Evolutionary conservation across 2,329 filamentous ascomycete genomes (phyloP).

Genomic region (Pestalotiopsis sp.): DNA sequence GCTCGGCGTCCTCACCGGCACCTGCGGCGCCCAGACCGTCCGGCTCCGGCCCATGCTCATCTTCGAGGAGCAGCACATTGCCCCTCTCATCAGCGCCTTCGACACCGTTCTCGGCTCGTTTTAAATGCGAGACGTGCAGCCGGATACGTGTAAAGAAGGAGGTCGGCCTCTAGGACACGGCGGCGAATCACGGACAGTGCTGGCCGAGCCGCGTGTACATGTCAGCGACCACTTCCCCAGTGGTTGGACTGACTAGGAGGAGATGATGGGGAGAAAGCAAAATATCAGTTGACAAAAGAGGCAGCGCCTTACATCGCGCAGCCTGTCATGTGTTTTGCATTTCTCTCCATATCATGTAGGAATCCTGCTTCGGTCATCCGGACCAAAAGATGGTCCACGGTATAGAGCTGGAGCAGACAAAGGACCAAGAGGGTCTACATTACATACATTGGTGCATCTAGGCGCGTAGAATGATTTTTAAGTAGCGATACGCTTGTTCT

Average conservation of each 20-base stretch:
- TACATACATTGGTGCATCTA: too few species aligned
- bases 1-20: slow-evolving; percentile 83
- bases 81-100: background rate
- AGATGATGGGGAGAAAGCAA: background rate
- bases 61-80: slow-evolving; percentile 79
- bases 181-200: background rate
- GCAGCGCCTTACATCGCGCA: background rate
- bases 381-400: too few species aligned
- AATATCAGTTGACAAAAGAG: background rate
- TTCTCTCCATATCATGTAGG: background rate
- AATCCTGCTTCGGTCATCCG: too few species aligned
- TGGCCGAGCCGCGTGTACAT: background rate
- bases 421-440: too few species aligned
- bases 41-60: slow-evolving; percentile 86
- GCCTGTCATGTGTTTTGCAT: background rate
- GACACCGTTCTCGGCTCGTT: background rate
- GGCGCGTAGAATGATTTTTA: too few species aligned
- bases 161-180: background rate
- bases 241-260: background rate
- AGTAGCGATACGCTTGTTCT: too few species aligned
- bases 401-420: too few species aligned
- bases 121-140: background rate
- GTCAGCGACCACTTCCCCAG: background rate
- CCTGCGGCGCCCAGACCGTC: slow-evolving; percentile 70
- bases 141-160: background rate